phyloP scores from a whole-genome alignment of 1,139 yeast genomes.

The Blastobotrys persicus region DNA sequence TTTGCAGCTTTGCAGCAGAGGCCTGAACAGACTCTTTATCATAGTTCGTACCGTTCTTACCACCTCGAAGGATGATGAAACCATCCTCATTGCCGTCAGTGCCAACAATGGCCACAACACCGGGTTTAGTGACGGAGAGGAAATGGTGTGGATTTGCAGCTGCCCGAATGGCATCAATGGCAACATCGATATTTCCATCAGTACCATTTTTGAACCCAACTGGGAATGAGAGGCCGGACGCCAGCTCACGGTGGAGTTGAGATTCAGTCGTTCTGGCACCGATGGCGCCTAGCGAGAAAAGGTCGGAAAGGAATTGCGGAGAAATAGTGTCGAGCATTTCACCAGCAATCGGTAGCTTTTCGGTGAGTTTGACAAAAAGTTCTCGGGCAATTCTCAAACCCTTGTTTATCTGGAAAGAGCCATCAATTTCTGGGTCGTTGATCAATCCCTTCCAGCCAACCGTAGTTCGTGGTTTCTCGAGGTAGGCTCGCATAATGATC shows the following conservation, averaged over 20 bases:
- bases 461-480: conserved; percentile 97
- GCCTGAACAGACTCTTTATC: conserved; percentile 70
- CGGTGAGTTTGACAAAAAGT: conserved; percentile 79
- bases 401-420: conserved; percentile 89
- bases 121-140: conserved; percentile 88
- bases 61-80: conserved; percentile 92
- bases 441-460: conserved; percentile 99
- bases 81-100: conserved; percentile 92
- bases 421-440: conserved; percentile 95
- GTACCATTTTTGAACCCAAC: conserved; percentile 97
- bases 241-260: conserved; percentile 92
- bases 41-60: conserved; percentile 86
- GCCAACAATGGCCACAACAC: conserved; percentile 92
- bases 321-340: conserved; percentile 98
- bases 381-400: conserved; percentile 88
- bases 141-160: conserved; percentile 94
- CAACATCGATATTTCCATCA: conserved; percentile 88
- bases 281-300: conserved; percentile 91
- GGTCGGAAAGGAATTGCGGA: conserved; percentile 88
- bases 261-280: conserved; percentile 99
- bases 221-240: conserved; percentile 94
- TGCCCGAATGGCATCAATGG: conserved; percentile 90
- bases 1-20: conserved; percentile 62
- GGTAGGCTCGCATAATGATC: conserved; percentile 94
- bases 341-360: conserved; percentile 84